A percentile compares a stretch with the other conserved stretches of the same genome.
Evolutionary conservation across 2,329 filamentous ascomycete species (phyloP).

Genomic region (Penicillium sp.): DNA sequence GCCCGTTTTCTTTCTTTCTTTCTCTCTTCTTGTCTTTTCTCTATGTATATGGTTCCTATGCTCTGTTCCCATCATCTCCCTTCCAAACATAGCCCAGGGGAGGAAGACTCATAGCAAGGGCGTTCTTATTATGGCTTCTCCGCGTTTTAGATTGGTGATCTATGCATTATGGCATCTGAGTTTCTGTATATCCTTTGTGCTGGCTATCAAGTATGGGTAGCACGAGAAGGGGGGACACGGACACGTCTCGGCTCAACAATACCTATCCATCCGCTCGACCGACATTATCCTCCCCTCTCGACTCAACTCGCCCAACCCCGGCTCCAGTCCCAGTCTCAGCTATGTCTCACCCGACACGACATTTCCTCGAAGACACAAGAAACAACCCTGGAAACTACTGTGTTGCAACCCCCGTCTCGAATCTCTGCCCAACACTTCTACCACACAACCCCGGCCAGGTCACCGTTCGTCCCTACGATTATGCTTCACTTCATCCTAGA

Average conservation of each 20-base stretch:
- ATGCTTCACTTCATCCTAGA: background rate
- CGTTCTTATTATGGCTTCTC: slow-evolving; percentile 16
- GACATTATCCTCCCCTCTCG: background rate
- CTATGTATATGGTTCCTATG: slow-evolving; percentile 3
- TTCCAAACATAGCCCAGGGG: slow-evolving; percentile 9
- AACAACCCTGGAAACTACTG: background rate
- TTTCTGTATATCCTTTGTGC: background rate
- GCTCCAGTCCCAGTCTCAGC: background rate
- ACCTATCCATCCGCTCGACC: background rate
- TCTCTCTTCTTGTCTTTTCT: background rate
- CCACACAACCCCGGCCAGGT: background rate
- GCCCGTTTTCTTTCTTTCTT: slow-evolving; percentile 2
- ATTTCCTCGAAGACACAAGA: background rate
- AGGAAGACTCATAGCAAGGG: slow-evolving; percentile 22
- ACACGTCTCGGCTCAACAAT: background rate
- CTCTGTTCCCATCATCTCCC: background rate
- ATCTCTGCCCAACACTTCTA: background rate
- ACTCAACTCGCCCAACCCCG: background rate
- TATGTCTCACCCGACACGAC: background rate
- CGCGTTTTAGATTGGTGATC: slow-evolving; percentile 10
- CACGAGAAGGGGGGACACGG: background rate
- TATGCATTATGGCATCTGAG: slow-evolving; percentile 3
- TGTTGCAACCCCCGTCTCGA: background rate
- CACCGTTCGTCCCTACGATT: background rate
- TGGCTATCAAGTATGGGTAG: slow-evolving; percentile 9